Evolutionary conservation across 1,284 basidiomycete genomes (phyloP), one percentile per base, ranked within the genome.

Genomic region (Sporisorium sorghi): DNA sequence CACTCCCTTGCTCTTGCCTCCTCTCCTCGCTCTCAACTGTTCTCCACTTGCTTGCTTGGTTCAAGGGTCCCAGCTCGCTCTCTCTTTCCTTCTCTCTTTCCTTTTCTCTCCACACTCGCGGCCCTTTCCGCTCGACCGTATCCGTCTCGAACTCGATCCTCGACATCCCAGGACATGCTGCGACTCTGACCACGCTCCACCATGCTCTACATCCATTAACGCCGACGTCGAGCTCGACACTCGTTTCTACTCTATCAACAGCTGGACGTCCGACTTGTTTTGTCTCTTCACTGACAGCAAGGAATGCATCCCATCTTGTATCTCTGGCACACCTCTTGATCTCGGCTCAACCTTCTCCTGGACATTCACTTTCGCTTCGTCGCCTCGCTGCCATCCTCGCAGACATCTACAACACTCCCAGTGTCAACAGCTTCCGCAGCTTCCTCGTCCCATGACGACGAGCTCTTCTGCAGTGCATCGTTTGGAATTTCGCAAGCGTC

Each of bases 121-220:
- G 30, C 19, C 32, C 19, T 19, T 49, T 35, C 48, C 14, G 28
- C n/a, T n/a, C n/a, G n/a, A n/a, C 48, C n/a, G 12, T 35, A 9
- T 19, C 10, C 19, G 5, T 19, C 30, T 9, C 11, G 19, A 32
- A 24, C 21, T 26, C 49, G 33, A 39, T 28, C 49, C 12, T 26
- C 23, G 21, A 32, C 49, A 39, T 11, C 49, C 24, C 30, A 35
- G 49, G 23, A n/a, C 35, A 39, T 51, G 49, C 49, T 24, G 28
- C 28, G 9, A 30, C 28, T 5, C 28, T n/a, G n/a, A n/a, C 33
- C 15, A n/a, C 35, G 23, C 23, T 51, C 10, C 24, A 10, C 15
- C 49, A 26, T 39, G 49, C 49, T 51, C 19, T 15, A n/a, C 49
- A 19, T 39, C 17, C 35, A 24, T 11, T 51, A 51, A 35, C 35